phyloP scores from a whole-genome alignment of 2,329 filamentous ascomycete genomes.

The Aspergillus sojae region DNA sequence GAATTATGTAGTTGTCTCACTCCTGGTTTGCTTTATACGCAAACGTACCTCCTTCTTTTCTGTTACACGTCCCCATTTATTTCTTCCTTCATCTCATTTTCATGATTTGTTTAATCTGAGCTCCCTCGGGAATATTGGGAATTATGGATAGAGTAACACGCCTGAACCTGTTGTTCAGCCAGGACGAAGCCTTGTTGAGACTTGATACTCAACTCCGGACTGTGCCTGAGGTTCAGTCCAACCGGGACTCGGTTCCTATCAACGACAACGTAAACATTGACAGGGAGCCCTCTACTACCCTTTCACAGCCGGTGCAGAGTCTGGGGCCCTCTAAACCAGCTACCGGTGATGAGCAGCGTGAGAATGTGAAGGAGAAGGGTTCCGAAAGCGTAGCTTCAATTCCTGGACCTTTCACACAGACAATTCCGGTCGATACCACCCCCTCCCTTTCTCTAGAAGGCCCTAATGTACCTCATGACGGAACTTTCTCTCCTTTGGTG shows the following conservation, averaged over 20 bases:
- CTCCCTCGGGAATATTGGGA: background rate
- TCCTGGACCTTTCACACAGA: background rate
- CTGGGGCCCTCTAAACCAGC: background rate
- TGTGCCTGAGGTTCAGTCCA: background rate
- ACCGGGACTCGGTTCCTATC: background rate
- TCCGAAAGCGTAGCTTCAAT: background rate
- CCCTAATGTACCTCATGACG: constrained; percentile 12
- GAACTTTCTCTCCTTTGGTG: constrained; percentile 43
- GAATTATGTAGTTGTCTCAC: background rate
- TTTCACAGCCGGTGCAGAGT: background rate
- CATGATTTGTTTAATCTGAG: background rate
- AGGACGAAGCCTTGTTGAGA: constrained; percentile 27
- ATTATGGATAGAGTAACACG: constrained; percentile 30
- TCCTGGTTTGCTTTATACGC: background rate
- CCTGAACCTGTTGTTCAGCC: constrained; percentile 33
- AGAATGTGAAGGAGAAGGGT: background rate
- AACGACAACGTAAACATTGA: background rate
- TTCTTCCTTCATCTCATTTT: background rate
- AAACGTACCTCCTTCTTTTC: background rate
- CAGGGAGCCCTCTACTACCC: background rate
- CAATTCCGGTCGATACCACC: background rate
- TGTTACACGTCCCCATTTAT: background rate
- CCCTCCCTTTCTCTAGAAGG: background rate
- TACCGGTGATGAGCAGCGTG: background rate
- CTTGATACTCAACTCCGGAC: constrained; percentile 23